These are phyloP conservation scores for Fusarium anthophilum DNA, from an alignment of 2,329 filamentous ascomycete genomes.

Conservation along the genomic window DNA sequence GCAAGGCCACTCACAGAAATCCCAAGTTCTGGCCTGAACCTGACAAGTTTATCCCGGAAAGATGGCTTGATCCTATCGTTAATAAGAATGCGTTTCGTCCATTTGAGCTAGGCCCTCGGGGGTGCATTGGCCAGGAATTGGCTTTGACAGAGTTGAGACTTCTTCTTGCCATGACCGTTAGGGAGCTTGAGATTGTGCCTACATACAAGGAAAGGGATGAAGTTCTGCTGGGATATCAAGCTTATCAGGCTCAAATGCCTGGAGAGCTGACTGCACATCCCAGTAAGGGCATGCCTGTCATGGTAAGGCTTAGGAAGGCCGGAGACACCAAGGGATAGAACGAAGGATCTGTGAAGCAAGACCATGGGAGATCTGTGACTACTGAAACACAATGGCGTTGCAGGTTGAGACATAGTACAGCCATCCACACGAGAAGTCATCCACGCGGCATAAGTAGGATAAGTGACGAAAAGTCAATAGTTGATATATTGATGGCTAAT, in stretches of 20 bases:
- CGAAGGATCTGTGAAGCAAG: not conserved
- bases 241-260: not conserved
- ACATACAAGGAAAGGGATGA: not conserved
- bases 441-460: no score
- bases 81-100: not conserved
- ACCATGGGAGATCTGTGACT: not conserved
- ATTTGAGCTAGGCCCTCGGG: not conserved
- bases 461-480: not conserved
- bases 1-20: not conserved
- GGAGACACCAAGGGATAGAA: not conserved
- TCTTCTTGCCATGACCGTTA: not conserved
- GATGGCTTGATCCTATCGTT: not conserved
- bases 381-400: no score
- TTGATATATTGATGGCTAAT: not conserved
- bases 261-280: conserved; percentile 2
- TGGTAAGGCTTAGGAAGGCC: not conserved
- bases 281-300: not conserved
- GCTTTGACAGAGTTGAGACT: not conserved
- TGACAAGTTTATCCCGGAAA: not conserved
- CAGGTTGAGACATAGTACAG: no score
- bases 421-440: not conserved
- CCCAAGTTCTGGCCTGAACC: not conserved
- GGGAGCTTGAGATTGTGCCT: conserved; percentile 3
- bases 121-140: conserved; percentile 6
- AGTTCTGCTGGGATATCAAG: not conserved